These are phyloP conservation scores for Exophiala bonariae DNA, from an alignment of 2,329 filamentous ascomycete genomes.

Conservation along the genomic window DNA sequence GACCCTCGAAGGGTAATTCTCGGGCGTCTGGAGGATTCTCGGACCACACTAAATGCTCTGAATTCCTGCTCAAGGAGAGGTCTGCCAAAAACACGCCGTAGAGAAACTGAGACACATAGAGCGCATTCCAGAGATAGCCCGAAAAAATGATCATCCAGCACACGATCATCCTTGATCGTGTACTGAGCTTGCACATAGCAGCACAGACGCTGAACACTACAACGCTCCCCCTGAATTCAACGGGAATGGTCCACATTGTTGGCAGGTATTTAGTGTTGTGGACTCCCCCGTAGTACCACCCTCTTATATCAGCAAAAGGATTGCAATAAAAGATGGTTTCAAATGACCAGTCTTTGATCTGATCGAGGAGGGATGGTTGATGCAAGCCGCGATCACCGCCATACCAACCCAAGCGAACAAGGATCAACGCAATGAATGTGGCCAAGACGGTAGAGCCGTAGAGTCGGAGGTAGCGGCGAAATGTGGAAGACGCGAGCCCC, in stretches of 20 bases:
- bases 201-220: slow-evolving; percentile 21
- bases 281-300: background rate
- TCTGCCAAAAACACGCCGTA: slow-evolving; percentile 13
- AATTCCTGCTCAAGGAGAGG: slow-evolving; percentile 2
- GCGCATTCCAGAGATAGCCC: slow-evolving; percentile 5
- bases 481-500: slow-evolving; percentile 17
- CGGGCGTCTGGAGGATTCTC: background rate
- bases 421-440: slow-evolving; percentile 24
- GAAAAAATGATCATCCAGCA: slow-evolving; percentile 6
- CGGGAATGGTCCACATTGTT: slow-evolving; percentile 30
- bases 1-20: background rate
- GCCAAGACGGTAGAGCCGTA: slow-evolving; percentile 31
- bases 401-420: slow-evolving; percentile 7
- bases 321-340: slow-evolving; percentile 6
- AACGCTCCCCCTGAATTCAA: slow-evolving; percentile 29
- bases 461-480: slow-evolving; percentile 34
- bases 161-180: slow-evolving; percentile 3
- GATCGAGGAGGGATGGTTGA: slow-evolving; percentile 1
- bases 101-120: slow-evolving; percentile 9
- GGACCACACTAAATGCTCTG: background rate
- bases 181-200: slow-evolving; percentile 7
- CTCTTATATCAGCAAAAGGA: slow-evolving; percentile 7
- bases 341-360: slow-evolving; percentile 2
- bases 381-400: background rate
- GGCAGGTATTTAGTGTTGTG: slow-evolving; percentile 20